Evolutionary conservation across 106 monocot species (phyloP), one percentile per base, ranked within the genome.

Genomic region (Phalaenopsis aphrodite): DNA sequence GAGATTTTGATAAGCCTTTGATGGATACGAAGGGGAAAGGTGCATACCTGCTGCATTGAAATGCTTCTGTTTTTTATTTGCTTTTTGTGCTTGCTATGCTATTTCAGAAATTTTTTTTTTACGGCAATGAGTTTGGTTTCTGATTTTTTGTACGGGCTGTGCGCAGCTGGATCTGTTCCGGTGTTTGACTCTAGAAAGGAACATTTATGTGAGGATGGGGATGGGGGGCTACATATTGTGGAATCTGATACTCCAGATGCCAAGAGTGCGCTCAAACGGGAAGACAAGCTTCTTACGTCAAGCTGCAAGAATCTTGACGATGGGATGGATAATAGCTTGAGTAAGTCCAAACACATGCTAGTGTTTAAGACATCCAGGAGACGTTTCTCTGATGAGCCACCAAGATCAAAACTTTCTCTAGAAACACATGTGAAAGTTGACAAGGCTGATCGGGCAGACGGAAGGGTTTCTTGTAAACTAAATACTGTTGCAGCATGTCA

Each of bases 1-100:
- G 75, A 58, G 52, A 56, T 64, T 57, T 17, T 41, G 80, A 85
- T 17, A 84, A 55, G 80, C 21, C 81, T 77, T 37, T 55, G 8
- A 55, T 23, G 10, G 85, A 86, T 56, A 23, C 24, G 30, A 85
- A 84, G 57, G 87, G 84, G 69, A 93, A 75, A 91, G 90, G 93
- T 91, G 77, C 48, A 73, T 83, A 38, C 38, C 43, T 2, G 2
- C 10, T 69, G 47, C 67, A 42, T 65, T 55, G 55, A 55, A 64
- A 64, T 64, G 64, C 24, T 64, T 64, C 10, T 49, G n/a, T 79
- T 46, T 15, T 16, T 18, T 14, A 41, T 75, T 74, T 72, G 46
- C 14, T 42, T 45, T 77, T 72, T 23, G 0, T 38, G 10, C n/a
- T 42, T 43, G 23, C 19, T 48, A n/a, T 71, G 36, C 36, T 45